Base-by-base conservation (phyloP, 495 filamentous ascomycete species). In the Penicillium salamii region DNA sequence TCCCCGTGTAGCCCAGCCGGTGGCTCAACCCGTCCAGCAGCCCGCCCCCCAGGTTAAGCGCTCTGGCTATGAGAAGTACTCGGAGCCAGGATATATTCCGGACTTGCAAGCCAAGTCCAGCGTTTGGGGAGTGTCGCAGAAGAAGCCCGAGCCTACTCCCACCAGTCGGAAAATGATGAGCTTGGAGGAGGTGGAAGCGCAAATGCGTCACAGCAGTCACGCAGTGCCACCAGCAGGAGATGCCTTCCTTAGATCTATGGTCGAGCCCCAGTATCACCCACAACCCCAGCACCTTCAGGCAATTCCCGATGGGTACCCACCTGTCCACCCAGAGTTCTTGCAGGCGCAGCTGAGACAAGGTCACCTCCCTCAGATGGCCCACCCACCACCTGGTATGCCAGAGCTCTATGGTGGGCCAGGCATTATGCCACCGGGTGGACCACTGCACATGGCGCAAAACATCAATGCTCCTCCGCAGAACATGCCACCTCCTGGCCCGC, bases 121-220 rank as follows among this genome's bases (percentile, higher is more conserved):
- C 44, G 81, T 99, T 13, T 99, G 93, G 95, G 88, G 88, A 8
- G 78, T 87, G 46, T 79, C 86, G 14, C 85, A 85, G 65, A 80
- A 84, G 58, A 69, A 73, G 23, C 61, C 71, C 7, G 68, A 68
- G 26, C 58, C 56, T 17, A 49, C 23, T 31, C 55, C 64, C n/a
- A 50, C 55, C 28, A 52, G 18, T 23, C 59, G 52, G 61, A 96
- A 90, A 72, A 88, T 97, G 77, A 82, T 99, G 86, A 97, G 89
- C 58, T 61, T 99, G 50, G 93, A 97, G 63, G 93, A 97, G 68
- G 93, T 99, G 13, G 93, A 99, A 72, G 95, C 93, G 28, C 84
- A 90, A 57, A 88, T 99, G 77, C 82, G 89, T 31, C 77, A 90
- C 57, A 67, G 77, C 15, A 81, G 83, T 55, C 77, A 73, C 46